phyloP scores from a whole-genome alignment of 495 filamentous ascomycete species.

The Penicillium argentinense region DNA sequence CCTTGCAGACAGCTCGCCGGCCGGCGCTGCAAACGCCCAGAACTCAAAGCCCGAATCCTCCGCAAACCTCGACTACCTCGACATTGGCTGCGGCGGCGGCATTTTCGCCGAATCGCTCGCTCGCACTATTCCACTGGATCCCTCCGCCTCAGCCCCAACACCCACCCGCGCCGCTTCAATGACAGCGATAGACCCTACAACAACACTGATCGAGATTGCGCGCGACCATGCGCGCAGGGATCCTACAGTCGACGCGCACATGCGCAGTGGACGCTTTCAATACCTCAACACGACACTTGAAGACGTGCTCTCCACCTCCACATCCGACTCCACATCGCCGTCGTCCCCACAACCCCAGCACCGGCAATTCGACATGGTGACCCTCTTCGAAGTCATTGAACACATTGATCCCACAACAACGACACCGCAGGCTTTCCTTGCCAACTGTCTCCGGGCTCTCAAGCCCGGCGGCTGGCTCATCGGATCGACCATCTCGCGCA shows the following conservation, averaged over 20 bases:
- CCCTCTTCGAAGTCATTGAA: conserved; percentile 91
- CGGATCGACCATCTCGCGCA: conserved; percentile 85
- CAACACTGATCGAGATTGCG: conserved; percentile 77
- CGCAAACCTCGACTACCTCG: conserved; percentile 68
- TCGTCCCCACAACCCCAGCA: not conserved
- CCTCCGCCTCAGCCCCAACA: conserved; percentile 49
- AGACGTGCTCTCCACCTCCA: conserved; percentile 44
- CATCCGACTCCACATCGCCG: not conserved
- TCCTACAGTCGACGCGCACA: conserved; percentile 48
- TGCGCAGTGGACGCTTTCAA: conserved; percentile 53
- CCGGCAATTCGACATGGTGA: conserved; percentile 67
- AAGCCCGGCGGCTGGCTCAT: conserved; percentile 92
- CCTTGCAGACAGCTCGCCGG: conserved; percentile 44
- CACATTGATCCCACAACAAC: conserved; percentile 62
- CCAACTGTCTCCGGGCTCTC: conserved; percentile 65
- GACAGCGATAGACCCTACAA: conserved; percentile 82
- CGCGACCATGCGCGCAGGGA: conserved; percentile 71
- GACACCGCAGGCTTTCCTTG: conserved; percentile 67
- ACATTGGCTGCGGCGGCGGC: conserved; percentile 93
- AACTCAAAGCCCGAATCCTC: conserved; percentile 1
- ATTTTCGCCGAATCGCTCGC: conserved; percentile 95
- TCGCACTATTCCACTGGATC: conserved; percentile 49
- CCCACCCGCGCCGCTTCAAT: conserved; percentile 65
- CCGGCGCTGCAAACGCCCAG: conserved; percentile 2
- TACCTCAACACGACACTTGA: conserved; percentile 77